Evolutionary conservation across 768 basidiomycete genomes (phyloP).

Genomic region (Xerocomus spinulosus): DNA sequence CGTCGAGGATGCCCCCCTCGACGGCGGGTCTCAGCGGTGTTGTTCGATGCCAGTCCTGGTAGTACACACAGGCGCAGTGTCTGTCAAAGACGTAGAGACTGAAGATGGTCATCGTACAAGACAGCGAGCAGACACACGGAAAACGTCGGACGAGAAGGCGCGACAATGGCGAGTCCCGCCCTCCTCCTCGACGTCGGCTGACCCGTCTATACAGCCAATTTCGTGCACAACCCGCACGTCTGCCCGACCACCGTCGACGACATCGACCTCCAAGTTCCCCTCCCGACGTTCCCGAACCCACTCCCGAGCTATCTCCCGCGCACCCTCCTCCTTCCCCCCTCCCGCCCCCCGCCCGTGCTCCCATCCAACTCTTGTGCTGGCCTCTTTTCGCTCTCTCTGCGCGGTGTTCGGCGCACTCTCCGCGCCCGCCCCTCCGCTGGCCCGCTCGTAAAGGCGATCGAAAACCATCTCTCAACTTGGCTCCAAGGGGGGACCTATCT

Average conservation of each 20-base stretch:
- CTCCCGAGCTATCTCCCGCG: constrained; percentile 68
- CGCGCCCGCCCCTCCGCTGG: constrained; percentile 50
- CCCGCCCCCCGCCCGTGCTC: constrained; percentile 38
- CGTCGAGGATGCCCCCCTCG: constrained; percentile 70
- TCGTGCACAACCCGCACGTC: constrained; percentile 70
- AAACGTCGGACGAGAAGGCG: constrained; percentile 74
- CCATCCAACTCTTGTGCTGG: constrained; percentile 63
- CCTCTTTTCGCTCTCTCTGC: constrained; percentile 70
- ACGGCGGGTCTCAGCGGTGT: constrained; percentile 67
- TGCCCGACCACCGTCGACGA: constrained; percentile 56
- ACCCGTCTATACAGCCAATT: constrained; percentile 46
- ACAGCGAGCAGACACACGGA: constrained; percentile 57
- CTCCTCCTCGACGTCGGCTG: background rate
- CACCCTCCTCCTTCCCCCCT: constrained; percentile 46
- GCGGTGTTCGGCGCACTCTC: constrained; percentile 67
- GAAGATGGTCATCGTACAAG: constrained; percentile 71
- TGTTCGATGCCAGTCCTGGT: constrained; percentile 91
- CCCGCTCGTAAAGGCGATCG: constrained; percentile 62
- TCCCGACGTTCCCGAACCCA: constrained; percentile 70
- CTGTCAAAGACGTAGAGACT: constrained; percentile 94
- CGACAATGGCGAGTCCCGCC: constrained; percentile 57
- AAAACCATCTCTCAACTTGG: constrained; percentile 61
- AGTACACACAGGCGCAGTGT: constrained; percentile 90
- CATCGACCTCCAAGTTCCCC: constrained; percentile 39
- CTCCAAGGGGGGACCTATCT: constrained; percentile 55